These are phyloP conservation scores for Arachis stenosperma DNA, from an alignment of 306 rosid genomes.

Conservation along the genomic window DNA sequence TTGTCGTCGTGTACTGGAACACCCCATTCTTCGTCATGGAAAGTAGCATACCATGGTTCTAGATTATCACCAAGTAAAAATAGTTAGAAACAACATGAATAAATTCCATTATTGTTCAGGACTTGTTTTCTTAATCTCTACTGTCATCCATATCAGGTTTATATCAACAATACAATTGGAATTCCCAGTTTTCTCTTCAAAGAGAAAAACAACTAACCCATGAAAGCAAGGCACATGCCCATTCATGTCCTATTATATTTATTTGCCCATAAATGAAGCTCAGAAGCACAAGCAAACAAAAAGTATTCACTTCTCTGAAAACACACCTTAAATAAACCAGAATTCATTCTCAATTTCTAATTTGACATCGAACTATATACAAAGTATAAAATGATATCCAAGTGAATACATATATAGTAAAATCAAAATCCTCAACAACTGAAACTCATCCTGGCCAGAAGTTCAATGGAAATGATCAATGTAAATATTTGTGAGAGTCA, in stretches of 20 bases:
- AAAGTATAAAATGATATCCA: constrained; percentile 19
- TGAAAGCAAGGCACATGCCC: neutral
- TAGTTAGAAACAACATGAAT: constrained; percentile 39
- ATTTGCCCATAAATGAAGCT: constrained; percentile 13
- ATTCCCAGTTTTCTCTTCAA: constrained; percentile 31
- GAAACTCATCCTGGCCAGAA: neutral
- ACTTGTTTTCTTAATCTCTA: constrained; percentile 9
- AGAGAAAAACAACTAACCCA: constrained; percentile 24
- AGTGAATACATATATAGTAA: constrained; percentile 6
- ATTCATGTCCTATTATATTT: neutral
- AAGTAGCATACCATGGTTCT: constrained; percentile 68
- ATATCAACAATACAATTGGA: neutral
- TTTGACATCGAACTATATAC: neutral
- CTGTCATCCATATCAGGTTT: constrained; percentile 20
- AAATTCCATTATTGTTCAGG: constrained; percentile 29
- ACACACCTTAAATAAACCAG: neutral
- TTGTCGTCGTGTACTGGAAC: constrained; percentile 81
- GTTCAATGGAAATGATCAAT: constrained; percentile 9
- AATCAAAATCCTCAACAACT: constrained; percentile 25
- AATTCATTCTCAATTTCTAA: neutral
- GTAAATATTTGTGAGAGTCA: neutral
- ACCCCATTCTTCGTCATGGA: constrained; percentile 90
- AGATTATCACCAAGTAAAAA: constrained; percentile 43
- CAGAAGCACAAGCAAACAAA: constrained; percentile 5
- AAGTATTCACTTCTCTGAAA: constrained; percentile 12